Evolutionary conservation across 352 stramenopile genomes (phyloP), one percentile per base, ranked within the genome.

Genomic region (Globisporangium echinulatum): DNA sequence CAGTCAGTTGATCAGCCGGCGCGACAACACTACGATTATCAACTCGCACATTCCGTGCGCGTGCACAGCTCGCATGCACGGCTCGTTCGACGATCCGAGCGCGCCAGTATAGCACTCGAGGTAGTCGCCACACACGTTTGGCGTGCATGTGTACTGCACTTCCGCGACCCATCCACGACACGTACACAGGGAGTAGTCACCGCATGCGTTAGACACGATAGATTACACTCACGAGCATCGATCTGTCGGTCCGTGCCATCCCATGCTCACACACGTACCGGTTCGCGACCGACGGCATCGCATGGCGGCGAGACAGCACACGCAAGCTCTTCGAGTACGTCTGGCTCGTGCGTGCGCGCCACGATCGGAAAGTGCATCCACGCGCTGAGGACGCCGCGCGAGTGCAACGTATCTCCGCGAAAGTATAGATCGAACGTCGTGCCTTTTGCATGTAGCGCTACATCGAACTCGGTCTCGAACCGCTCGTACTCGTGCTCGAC

Each of bases 391-490:
- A 94, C 84, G 2, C 84, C 84, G 33, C 67, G 73, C 52, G 82
- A 92, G 39, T 78, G 64, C n/a, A 92, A 69, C 2, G 82, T 91
- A 69, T 94, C 84, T 0, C 78, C 60, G 6, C 81, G 71, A 36
- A 94, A 70, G 71, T 85, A 92, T 38, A 94, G 58, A 40, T 90
- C 79, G 54, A 92, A 90, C 8, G 68, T 54, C 2, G 71, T 90
- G n/a, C 77, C 77, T 49, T 85, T 75, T 4, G 64, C 70, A 3
- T 92, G 68, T 7, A 65, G 68, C 5, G 78, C 70, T 36, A 89
- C 70, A 3, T 71, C 51, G 52, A 93, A 87, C 15, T 44, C 52
- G 9, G 55, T 44, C 3, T 38, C 33, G 15, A 58, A 51, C 4
- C 14, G 25, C n/a, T 47, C 11, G 7, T 17, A 40, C n/a, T 33